Base-by-base conservation (phyloP, 1,284 basidiomycete genomes). In the Ceratobasidium sp. region DNA sequence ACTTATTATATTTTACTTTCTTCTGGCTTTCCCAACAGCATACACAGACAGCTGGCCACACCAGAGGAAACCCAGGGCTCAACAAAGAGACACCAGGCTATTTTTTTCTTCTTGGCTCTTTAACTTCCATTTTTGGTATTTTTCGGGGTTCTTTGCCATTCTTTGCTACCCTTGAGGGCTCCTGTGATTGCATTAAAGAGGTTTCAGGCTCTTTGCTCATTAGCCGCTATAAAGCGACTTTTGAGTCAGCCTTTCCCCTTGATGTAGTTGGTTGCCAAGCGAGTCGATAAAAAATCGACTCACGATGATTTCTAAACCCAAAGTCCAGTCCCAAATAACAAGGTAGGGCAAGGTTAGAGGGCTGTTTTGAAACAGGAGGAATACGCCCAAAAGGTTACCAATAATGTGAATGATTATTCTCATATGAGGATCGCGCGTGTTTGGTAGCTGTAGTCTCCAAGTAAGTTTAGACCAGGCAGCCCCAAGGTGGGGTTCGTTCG, bases 251-350 rank as follows among this genome's bases (percentile, higher is more conserved):
- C 21, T 4, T 14, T 34, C 1, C 14, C n/a, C n/a, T n/a, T 18
- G n/a, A 55, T 14, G 5, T 14, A 14, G 14, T 39, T 39, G 14
- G 5, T 53, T 34, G 36, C 18, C 30, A 8, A 12, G 21, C 21
- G 53, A 16, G 36, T 55, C 12, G 30, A 3, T 30, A 16, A 18
- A 32, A 34, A 10, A 4, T 5, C 9, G 21, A 26, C 62, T 39
- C 18, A 65, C 62, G 10, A 50, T 28, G n/a, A 65, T n/a, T 9
- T 50, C 18, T 2, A 14, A 34, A 5, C 62, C 62, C 26, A 45
- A 36, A 36, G 48, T n/a, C 62, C 62, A 65, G 53, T 65, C 62
- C 62, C 62, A 65, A 9, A 65, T 34, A 21, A 41, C 41, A 23
- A 65, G 32, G 9, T 53, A 18, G 12, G n/a, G 34, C 8, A n/a